Conservation (phyloP, 306 rosid genomes). For the Cicer judaicum region DNA sequence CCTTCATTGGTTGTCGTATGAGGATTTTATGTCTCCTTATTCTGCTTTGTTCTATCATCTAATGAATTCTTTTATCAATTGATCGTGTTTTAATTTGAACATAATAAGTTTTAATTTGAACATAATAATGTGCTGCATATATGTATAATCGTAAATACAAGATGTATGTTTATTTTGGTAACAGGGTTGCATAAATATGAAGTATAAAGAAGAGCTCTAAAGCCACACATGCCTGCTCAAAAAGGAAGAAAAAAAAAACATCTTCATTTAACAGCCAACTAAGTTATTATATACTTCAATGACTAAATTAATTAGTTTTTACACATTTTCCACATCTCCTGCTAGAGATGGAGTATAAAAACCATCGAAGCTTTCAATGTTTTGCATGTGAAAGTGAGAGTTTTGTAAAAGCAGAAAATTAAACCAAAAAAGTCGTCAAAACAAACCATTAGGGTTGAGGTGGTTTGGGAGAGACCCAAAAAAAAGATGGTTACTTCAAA, state of each 20-base stretch:
- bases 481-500: neutral
- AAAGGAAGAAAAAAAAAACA: neutral
- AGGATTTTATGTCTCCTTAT: constrained; percentile 8
- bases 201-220: constrained; percentile 1
- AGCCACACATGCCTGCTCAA: neutral
- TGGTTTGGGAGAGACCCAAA: neutral
- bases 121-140: constrained; percentile 6
- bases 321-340: too few species aligned
- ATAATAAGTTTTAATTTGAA: constrained; percentile 17
- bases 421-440: neutral
- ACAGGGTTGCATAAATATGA: neutral
- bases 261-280: neutral
- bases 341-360: too few species aligned
- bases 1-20: neutral
- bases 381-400: neutral
- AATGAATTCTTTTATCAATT: constrained; percentile 17
- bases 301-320: neutral
- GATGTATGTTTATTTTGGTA: constrained; percentile 8
- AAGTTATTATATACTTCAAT: neutral
- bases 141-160: neutral
- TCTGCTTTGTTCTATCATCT: constrained; percentile 15
- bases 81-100: neutral
- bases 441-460: neutral
- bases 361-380: neutral
- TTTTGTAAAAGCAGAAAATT: neutral